Percentiles rank a stretch among this genome's conserved stretches.
Conservation (phyloP, 768 basidiomycete genomes). For the Amanita pallidorosea region DNA sequence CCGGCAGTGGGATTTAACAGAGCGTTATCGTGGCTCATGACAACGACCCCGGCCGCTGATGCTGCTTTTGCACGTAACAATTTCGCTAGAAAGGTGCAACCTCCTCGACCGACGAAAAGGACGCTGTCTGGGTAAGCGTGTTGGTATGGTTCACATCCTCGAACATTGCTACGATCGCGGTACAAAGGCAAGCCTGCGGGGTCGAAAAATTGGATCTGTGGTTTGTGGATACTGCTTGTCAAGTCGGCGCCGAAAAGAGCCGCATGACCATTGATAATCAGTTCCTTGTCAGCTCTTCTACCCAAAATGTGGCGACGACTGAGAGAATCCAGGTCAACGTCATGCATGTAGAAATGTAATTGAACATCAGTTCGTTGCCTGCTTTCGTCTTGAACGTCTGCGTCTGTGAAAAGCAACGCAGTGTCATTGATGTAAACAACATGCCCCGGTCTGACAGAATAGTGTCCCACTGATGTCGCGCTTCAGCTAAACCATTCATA, state of each 20-base stretch:
- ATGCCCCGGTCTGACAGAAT: slow-evolving; percentile 72
- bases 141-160: slow-evolving; percentile 52
- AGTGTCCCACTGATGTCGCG: slow-evolving; percentile 57
- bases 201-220: slow-evolving; percentile 20
- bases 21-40: slow-evolving; percentile 53
- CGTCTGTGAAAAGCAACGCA: slow-evolving; percentile 24
- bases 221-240: slow-evolving; percentile 14
- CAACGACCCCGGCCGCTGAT: slow-evolving; percentile 69
- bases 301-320: slow-evolving; percentile 20
- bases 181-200: slow-evolving; percentile 44
- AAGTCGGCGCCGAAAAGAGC: slow-evolving; percentile 66
- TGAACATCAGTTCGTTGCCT: slow-evolving; percentile 33
- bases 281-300: slow-evolving; percentile 28
- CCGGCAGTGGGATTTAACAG: slow-evolving; percentile 60
- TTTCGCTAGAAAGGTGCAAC: slow-evolving; percentile 86
- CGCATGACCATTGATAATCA: slow-evolving; percentile 48
- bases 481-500: slow-evolving; percentile 1
- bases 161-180: slow-evolving; percentile 37
- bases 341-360: slow-evolving; percentile 48
- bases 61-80: slow-evolving; percentile 55
- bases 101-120: slow-evolving; percentile 63
- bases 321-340: slow-evolving; percentile 33
- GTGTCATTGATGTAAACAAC: slow-evolving; percentile 72
- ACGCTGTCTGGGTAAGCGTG: slow-evolving; percentile 36
- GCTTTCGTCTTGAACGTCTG: slow-evolving; percentile 16